Percentiles rank a stretch among this genome's conserved stretches.
Conservation (phyloP, 2,329 filamentous ascomycete genomes). For the Fusarium vanettenii region DNA sequence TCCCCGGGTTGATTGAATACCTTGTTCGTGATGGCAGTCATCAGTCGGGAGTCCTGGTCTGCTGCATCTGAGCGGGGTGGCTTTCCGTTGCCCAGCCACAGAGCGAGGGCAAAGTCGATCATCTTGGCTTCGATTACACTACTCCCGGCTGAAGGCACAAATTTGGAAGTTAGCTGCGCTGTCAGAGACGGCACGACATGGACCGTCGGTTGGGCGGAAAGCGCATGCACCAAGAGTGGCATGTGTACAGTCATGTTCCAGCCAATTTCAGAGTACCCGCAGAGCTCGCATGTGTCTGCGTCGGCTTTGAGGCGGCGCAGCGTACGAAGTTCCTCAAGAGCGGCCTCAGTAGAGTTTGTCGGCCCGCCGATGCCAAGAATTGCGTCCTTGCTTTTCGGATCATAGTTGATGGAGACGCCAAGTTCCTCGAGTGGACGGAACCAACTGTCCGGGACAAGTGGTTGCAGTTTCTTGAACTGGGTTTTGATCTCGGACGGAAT, state of each 20-base stretch:
- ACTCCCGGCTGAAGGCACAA: background rate
- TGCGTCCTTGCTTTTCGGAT: background rate
- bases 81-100: background rate
- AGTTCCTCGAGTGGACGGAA: background rate
- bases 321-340: background rate
- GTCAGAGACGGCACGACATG: background rate
- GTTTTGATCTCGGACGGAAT: background rate
- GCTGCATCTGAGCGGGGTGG: background rate
- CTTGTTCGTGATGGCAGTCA: background rate
- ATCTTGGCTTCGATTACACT: background rate
- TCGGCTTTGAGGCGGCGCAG: background rate
- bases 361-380: background rate
- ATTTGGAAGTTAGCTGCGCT: background rate
- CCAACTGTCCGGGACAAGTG: background rate
- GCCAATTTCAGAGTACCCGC: background rate
- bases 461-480: background rate
- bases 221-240: background rate
- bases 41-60: background rate
- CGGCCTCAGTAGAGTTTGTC: background rate
- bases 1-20: background rate
- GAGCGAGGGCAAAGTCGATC: background rate
- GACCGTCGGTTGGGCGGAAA: background rate
- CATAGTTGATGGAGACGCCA: background rate
- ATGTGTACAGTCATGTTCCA: conserved; percentile 1
- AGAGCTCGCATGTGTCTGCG: background rate